Evolutionary conservation across 2,329 filamentous ascomycete genomes (phyloP).

Genomic region (Fusarium drepaniforme): DNA sequence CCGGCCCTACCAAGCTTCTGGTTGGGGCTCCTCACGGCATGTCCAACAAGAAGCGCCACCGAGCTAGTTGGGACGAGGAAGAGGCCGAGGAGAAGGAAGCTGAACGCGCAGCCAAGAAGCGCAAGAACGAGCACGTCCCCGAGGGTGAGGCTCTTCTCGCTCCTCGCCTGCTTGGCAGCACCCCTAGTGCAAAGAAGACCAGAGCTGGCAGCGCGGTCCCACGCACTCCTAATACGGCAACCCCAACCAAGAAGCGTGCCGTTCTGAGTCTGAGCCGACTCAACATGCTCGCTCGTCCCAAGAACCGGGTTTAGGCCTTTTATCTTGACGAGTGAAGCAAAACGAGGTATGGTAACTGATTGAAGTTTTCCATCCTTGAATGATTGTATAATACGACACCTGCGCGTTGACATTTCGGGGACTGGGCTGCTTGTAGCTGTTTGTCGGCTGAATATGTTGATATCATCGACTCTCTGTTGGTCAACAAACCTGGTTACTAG

Average conservation of each 20-base stretch:
- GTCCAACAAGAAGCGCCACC: slow-evolving; percentile 74
- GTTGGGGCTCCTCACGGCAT: slow-evolving; percentile 71
- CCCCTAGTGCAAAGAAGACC: slow-evolving; percentile 54
- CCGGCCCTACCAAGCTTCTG: slow-evolving; percentile 51
- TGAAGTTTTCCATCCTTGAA: slow-evolving; percentile 5
- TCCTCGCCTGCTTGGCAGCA: slow-evolving; percentile 57
- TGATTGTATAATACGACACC: slow-evolving; percentile 40
- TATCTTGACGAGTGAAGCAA: slow-evolving; percentile 2
- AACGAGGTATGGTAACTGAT: background rate
- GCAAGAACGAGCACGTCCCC: slow-evolving; percentile 60
- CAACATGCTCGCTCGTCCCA: slow-evolving; percentile 72
- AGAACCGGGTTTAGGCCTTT: slow-evolving; percentile 61
- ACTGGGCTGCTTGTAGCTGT: background rate
- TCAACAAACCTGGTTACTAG: background rate
- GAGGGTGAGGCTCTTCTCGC: slow-evolving; percentile 67
- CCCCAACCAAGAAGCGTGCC: slow-evolving; percentile 64
- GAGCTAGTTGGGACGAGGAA: slow-evolving; percentile 69
- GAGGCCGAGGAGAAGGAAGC: slow-evolving; percentile 62
- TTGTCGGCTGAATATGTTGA: background rate
- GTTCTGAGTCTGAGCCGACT: slow-evolving; percentile 70
- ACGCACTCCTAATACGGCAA: slow-evolving; percentile 48
- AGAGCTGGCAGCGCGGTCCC: slow-evolving; percentile 41
- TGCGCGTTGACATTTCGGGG: slow-evolving; percentile 15
- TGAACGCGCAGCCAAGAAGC: slow-evolving; percentile 70
- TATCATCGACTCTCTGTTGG: slow-evolving; percentile 11